Evolutionary conservation across 2,329 filamentous ascomycete species (phyloP), one percentile per base, ranked within the genome.

Genomic region (Microsporum ferrugineum): DNA sequence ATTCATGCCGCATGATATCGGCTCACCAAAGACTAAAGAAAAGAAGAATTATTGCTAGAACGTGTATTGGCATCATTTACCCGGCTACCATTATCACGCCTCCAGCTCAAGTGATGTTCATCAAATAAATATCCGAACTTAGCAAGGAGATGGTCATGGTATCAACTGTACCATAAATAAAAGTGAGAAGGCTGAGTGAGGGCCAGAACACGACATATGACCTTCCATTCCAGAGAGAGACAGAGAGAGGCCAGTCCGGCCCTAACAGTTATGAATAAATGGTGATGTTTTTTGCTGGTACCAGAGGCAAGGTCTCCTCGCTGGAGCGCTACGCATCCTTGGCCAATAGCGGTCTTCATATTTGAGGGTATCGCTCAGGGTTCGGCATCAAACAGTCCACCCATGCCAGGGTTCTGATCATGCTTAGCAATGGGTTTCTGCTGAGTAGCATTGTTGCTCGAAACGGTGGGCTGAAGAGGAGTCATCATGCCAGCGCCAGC

Each of bases 361-460:
- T 5, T 57, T 36, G 33, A 31, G 51, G 51, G 31, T 55, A 36
- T 55, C 14, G n/a, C 39, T 65, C 63, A 67, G 38, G 62, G 70
- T 63, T 70, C 62, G 43, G 76, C 76, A 67, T 78, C 76, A 49
- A 78, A 75, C 64, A 78, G 78, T 45, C 73, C 67, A 57, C 78
- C 74, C 45, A 73, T 66, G 38, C 73, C 71, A 17, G 70, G 70
- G 10, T 74, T 31, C n/a, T 14, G 75, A 59, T 69, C 65, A 0
- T 75, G 75, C 62, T 76, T 74, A 51, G 69, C 69, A 33, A 75
- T 71, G 61, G 72, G 70, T 53, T 76, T 63, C 6, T 65, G 56
- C 43, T 66, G 63, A 58, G 60, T 59, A 56, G 60, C 57, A 62
- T 38, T 56, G 49, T 60, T 60, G 59, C 59, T 65, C 60, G 49